Conservation (phyloP, 2,329 filamentous ascomycete genomes). For the Penicillium sclerotigenum region DNA sequence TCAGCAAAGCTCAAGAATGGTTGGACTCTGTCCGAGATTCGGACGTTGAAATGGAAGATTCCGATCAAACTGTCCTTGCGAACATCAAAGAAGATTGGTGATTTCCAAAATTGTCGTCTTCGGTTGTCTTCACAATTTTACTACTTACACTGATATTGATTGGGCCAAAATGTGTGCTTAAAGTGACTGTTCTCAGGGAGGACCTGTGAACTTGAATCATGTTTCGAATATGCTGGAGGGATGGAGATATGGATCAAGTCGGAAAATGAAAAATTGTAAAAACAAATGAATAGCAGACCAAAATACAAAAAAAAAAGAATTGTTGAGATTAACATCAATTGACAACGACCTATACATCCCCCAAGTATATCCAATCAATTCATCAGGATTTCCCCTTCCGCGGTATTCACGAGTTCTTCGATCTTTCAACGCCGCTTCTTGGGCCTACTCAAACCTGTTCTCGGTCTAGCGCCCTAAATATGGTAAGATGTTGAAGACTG, state of each 20-base stretch:
- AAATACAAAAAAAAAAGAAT: not conserved
- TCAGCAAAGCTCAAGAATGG: conserved; percentile 36
- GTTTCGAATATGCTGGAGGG: not conserved
- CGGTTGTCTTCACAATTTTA: no score
- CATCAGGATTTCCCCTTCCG: no score
- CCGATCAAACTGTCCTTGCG: not conserved
- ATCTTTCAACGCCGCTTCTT: no score
- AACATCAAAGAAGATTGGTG: not conserved
- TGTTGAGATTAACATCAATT: not conserved
- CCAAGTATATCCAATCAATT: no score
- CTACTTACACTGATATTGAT: not conserved
- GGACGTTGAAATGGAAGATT: not conserved
- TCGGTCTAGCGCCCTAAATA: no score
- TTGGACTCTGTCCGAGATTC: conserved; percentile 16
- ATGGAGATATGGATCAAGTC: not conserved
- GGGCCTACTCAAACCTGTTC: no score
- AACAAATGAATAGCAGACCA: not conserved
- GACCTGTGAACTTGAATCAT: not conserved
- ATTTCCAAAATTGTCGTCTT: not conserved
- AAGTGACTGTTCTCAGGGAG: no score
- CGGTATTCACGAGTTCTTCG: no score
- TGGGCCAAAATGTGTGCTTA: not conserved
- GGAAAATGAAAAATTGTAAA: not conserved
- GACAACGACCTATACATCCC: not conserved
- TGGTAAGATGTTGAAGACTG: no score